Base-by-base conservation (phyloP, 129 eudicot genomes). In the Tagetes patula region DNA sequence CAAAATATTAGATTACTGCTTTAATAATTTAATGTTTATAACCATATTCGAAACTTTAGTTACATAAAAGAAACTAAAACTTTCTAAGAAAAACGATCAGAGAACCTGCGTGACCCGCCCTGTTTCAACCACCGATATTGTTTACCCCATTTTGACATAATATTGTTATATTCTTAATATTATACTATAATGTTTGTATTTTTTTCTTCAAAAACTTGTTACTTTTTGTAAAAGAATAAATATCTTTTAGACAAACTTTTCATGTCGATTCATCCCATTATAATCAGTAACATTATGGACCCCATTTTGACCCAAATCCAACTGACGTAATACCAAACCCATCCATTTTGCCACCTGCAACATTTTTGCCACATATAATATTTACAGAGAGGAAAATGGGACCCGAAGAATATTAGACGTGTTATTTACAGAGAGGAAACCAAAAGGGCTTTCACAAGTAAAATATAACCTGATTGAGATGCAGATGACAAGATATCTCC, bases 401-500 rank as follows among this genome's bases (percentile, higher is more conserved):
- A 20, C 27, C 27, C 27, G 27, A 20, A 20, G 27, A 20, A 20
- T 20, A 20, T 20, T 20, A 20, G 27, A 20, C 27, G 27, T 20
- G 27, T 20, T 40, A 38, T 5, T 74, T 63, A 48, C 41, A 10
- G 71, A 9, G 7, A 47, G 38, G 38, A 43, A 63, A 74, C 27
- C 61, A 48, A 66, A 67, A 34, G 27, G 10, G 43, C 43, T 66
- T 71, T 62, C 64, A 8, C 69, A 67, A 20, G 70, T 46, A 66
- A 70, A 84, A 75, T 67, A 77, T 59, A 70, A 94, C 98, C 98
- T 90, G 91, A 37, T 40, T 77, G 89, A 14, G 85, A 82, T 40
- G 86, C 70, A 69, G 83, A 80, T 53, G 96, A 71, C 20, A 87
- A 73, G 60, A 83, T 59, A 84, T 94, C 93, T 75, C 85, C 95